Evolutionary conservation across 805 yeast species (phyloP).

Genomic region (Metschnikowia santaceciliae): DNA sequence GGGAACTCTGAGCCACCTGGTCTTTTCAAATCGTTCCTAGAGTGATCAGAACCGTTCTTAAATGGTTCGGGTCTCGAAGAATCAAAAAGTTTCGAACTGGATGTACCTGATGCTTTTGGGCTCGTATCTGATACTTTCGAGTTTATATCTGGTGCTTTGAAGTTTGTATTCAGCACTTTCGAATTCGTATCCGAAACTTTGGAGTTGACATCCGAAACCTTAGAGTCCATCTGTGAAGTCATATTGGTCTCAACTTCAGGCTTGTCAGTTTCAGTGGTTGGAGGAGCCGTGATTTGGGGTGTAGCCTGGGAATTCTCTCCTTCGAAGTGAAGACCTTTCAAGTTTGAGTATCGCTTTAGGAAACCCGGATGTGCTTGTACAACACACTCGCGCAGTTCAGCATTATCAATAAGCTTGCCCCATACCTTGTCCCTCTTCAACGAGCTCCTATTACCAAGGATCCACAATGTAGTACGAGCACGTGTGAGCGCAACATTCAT

Average conservation of each 20-base stretch:
- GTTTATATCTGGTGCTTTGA: no score
- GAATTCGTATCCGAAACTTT: no score
- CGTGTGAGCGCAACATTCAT: constrained; percentile 97
- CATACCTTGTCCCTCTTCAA: constrained; percentile 66
- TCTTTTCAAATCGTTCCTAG: neutral
- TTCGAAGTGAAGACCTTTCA: neutral
- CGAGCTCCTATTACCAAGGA: constrained; percentile 74
- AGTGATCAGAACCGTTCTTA: neutral
- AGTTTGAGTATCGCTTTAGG: constrained; percentile 14
- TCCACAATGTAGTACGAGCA: constrained; percentile 89
- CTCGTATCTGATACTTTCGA: no score
- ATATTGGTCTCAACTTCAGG: neutral
- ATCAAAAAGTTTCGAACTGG: no score
- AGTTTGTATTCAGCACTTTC: no score
- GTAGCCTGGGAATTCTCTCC: neutral
- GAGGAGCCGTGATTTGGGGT: neutral
- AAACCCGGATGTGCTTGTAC: constrained; percentile 36
- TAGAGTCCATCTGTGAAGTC: no score
- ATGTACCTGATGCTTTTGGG: no score
- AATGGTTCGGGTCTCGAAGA: no score
- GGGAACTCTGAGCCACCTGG: neutral
- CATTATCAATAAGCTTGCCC: constrained; percentile 66
- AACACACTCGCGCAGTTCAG: constrained; percentile 43
- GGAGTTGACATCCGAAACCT: no score
- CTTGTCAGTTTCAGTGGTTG: no score